Evolutionary conservation across 768 basidiomycete species (phyloP), one percentile per base, ranked within the genome.

Genomic region (Tubosaeta sp.): DNA sequence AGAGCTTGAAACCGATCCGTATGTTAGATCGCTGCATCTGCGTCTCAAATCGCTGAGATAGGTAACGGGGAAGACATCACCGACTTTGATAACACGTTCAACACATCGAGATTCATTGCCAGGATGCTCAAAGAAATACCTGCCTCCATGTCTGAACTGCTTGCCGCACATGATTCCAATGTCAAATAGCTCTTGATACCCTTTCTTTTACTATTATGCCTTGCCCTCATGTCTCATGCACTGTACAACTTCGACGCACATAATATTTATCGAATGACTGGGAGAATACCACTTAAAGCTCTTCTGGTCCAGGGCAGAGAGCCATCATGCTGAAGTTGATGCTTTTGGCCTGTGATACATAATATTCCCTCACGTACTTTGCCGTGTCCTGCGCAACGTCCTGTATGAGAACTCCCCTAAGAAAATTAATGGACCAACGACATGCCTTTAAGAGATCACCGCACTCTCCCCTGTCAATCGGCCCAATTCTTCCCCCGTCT

Each of bases 401-500:
- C 13, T 32, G 18, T 41, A 22, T 44, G 21, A 53, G 43, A 46
- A 47, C 16, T n/a, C n/a, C 32, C 3, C 6, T 30, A n/a, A 24
- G 1, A 30, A 18, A 13, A 22, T 38, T 3, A 39, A 36, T 1
- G n/a, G 9, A 29, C 34, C 27, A 42, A 30, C 14, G 29, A 6
- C 40, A n/a, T 59, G 80, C 88, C 64, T 73, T 63, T 45, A 92
- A 65, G 39, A 92, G 69, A 62, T 87, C 73, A 1, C 53, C 68
- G 56, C 80, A 82, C 51, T 74, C 72, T 0, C 90, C 90, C 57
- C 84, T 77, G 64, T 96, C 93, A 57, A 96, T 74, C 1, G 94
- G 92, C 3, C 89, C 89, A 9, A 64, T 69, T 39, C 94, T 71
- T 38, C 82, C 71, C 1, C 94, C 94, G 69, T 96, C 93, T 42